Conservation (phyloP, 345 rosid species). For the Microthlaspi erraticum region DNA sequence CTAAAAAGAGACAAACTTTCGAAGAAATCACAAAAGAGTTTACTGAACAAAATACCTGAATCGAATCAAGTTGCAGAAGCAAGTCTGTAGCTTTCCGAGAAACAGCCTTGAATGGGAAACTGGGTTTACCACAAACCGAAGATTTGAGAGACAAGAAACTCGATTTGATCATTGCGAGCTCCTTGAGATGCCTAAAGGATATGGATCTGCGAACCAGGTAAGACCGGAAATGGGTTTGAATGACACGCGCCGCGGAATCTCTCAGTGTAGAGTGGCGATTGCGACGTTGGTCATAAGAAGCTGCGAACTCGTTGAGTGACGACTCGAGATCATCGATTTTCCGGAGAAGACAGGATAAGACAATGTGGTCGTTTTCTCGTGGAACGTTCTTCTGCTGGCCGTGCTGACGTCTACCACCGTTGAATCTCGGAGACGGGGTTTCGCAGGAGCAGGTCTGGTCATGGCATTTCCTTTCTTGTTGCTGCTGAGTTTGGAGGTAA, state of each 20-base stretch:
- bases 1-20: background rate
- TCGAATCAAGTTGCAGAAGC: slow-evolving; percentile 74
- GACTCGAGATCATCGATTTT: slow-evolving; percentile 63
- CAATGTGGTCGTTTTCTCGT: slow-evolving; percentile 34
- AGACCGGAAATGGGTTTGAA: slow-evolving; percentile 77
- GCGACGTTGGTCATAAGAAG: slow-evolving; percentile 27
- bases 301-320: slow-evolving; percentile 49
- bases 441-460: slow-evolving; percentile 36
- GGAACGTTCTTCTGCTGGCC: slow-evolving; percentile 29
- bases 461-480: slow-evolving; percentile 35
- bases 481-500: slow-evolving; percentile 55
- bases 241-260: slow-evolving; percentile 82
- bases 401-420: slow-evolving; percentile 20
- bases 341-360: slow-evolving; percentile 58
- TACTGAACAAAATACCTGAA: slow-evolving; percentile 59
- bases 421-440: background rate
- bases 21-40: background rate
- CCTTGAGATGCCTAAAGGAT: slow-evolving; percentile 78
- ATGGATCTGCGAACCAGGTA: slow-evolving; percentile 80
- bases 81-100: slow-evolving; percentile 66
- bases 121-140: slow-evolving; percentile 57
- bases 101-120: slow-evolving; percentile 51
- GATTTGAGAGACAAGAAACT: slow-evolving; percentile 65
- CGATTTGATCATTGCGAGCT: slow-evolving; percentile 73
- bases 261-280: slow-evolving; percentile 48